These are phyloP conservation scores for Gossypium anomalum DNA, from an alignment of 345 rosid species.

Conservation along the genomic window DNA sequence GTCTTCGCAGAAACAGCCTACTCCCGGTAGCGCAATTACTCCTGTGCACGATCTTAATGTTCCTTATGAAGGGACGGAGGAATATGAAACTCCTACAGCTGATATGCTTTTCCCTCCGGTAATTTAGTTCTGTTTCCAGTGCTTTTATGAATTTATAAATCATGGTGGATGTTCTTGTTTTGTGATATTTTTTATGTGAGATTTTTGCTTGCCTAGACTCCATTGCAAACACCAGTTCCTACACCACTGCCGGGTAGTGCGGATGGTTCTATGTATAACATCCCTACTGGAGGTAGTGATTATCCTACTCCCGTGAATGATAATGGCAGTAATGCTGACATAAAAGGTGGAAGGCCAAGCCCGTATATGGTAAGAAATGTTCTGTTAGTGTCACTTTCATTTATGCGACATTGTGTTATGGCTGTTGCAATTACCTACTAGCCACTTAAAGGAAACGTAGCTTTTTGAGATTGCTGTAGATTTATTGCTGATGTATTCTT, in stretches of 20 bases:
- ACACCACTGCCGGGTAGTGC: slow-evolving; percentile 76
- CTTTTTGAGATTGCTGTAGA: not conserved
- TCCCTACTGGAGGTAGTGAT: slow-evolving; percentile 81
- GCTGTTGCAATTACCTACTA: not conserved
- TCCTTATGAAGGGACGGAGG: slow-evolving; percentile 88
- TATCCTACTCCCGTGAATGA: slow-evolving; percentile 79
- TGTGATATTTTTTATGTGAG: slow-evolving; percentile 11
- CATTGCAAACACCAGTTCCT: slow-evolving; percentile 75
- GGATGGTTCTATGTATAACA: slow-evolving; percentile 80
- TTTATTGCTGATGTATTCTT: not conserved
- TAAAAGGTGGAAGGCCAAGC: slow-evolving; percentile 73
- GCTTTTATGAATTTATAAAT: slow-evolving; percentile 7
- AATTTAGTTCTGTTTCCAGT: slow-evolving; percentile 14
- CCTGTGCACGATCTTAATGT: slow-evolving; percentile 93
- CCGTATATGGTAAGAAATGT: slow-evolving; percentile 60
- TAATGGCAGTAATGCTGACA: slow-evolving; percentile 49
- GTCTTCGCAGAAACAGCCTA: slow-evolving; percentile 54
- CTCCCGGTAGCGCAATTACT: slow-evolving; percentile 55
- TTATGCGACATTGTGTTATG: not conserved
- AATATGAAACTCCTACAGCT: slow-evolving; percentile 95
- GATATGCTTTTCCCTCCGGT: slow-evolving; percentile 95
- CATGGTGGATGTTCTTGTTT: not conserved
- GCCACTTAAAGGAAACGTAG: not conserved
- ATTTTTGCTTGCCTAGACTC: slow-evolving; percentile 53
- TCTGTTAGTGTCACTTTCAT: not conserved